Evolutionary conservation across 2,329 filamentous ascomycete genomes (phyloP).

Genomic region (Ceratocystis papillata): DNA sequence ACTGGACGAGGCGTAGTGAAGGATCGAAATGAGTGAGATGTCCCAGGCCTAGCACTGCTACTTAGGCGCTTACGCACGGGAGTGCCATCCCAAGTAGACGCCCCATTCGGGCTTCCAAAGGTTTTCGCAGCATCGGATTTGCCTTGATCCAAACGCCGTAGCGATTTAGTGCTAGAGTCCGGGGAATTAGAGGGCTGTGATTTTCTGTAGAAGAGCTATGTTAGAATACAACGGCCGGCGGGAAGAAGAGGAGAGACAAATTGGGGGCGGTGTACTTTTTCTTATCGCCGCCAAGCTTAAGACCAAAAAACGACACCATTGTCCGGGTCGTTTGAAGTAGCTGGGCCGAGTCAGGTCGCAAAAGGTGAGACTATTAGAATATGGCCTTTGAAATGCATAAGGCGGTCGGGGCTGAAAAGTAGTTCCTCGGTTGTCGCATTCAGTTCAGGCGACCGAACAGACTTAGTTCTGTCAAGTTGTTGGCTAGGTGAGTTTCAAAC

Average conservation of each 20-base stretch:
- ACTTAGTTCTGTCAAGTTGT: background rate
- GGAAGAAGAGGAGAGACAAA: background rate
- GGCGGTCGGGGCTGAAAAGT: background rate
- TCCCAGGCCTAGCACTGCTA: slow-evolving; percentile 24
- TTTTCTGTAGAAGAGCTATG: slow-evolving; percentile 14
- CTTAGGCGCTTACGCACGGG: slow-evolving; percentile 13
- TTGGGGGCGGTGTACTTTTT: slow-evolving; percentile 41
- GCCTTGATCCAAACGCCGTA: slow-evolving; percentile 6
- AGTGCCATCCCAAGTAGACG: slow-evolving; percentile 19
- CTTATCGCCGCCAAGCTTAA: slow-evolving; percentile 46
- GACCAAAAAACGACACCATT: slow-evolving; percentile 47
- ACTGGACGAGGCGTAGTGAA: slow-evolving; percentile 21
- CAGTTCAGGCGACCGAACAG: background rate
- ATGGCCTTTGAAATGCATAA: background rate
- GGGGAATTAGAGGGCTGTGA: slow-evolving; percentile 10
- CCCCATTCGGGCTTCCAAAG: background rate
- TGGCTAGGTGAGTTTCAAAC: background rate
- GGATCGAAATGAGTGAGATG: slow-evolving; percentile 24
- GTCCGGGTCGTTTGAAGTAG: slow-evolving; percentile 27
- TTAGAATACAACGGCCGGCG: background rate
- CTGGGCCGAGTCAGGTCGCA: background rate
- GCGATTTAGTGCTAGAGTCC: slow-evolving; percentile 10
- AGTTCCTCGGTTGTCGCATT: background rate
- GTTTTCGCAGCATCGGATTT: background rate
- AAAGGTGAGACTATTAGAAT: background rate